Base-by-base conservation (phyloP, 2,329 filamentous ascomycete genomes). In the Trichoderma oligosporum region DNA sequence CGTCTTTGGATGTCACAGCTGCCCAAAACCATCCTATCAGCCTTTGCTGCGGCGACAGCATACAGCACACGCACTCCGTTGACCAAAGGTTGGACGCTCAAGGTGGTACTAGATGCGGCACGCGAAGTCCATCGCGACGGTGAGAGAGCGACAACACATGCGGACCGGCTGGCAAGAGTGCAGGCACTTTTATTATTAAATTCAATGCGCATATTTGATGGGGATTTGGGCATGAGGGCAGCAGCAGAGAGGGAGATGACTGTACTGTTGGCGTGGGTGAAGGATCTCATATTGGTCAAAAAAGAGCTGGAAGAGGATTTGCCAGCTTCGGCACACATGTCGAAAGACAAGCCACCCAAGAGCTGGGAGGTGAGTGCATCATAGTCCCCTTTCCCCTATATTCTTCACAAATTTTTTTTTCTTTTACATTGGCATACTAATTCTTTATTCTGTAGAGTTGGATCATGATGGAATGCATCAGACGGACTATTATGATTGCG, bases 151-250 rank as follows among this genome's bases (percentile, higher is more conserved):
- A 59, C 57, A 4, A 71, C 69, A 3, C 67, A 67, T 0, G 59
- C 63, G 1, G 73, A 77, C 39, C 76, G 74, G 65, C 66, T 78
- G 25, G 74, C 74, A 4, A 68, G 75, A 11, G 68, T 75, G 4
- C 76, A 78, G 62, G 76, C 75, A 1, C 66, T 78, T 16, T 58
- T 75, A 14, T 60, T 76, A 11, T 64, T 76, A 27, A 73, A 77
- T 59, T 66, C 70, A 2, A 73, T 78, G 33, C 69, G 75, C 39
- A 66, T 76, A 59, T 74, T 77, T 51, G 75, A 78, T 38, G 76
- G 75, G 0, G 75, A 78, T 49, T 57, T 78, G 3, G 61, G 65
- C 4, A 63, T 78, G 42, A 63, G 71, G 18, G 70, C 74, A 1
- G 67, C 76, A n/a, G 73, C 70, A 0, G 74, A 78, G 60, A 64